These are phyloP conservation scores for Chytriomyces hyalinus DNA, from an alignment of 192 early-diverging fungal species.

Conservation along the genomic window DNA sequence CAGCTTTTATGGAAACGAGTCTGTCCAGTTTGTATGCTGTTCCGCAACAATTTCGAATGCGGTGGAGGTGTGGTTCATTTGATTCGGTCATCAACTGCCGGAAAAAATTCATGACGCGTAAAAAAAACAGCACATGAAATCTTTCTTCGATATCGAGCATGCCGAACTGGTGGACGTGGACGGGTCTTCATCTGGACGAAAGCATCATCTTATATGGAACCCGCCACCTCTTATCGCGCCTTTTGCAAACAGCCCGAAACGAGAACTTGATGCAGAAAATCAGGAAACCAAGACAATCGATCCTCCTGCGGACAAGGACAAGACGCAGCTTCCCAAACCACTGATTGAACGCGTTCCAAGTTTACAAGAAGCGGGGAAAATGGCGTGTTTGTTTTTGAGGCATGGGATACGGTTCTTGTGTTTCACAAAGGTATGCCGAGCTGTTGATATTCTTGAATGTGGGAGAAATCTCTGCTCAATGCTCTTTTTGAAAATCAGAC, in stretches of 20 bases:
- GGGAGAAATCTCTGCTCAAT: background rate
- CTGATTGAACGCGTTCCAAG: conserved; percentile 5
- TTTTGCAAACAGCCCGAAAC: background rate
- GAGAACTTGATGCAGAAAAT: background rate
- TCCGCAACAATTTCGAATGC: conserved; percentile 77
- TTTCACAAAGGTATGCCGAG: conserved; percentile 43
- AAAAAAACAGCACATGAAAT: conserved; percentile 38
- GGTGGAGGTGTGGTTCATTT: conserved; percentile 25
- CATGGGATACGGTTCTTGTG: conserved; percentile 39
- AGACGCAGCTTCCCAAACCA: background rate
- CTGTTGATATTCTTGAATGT: background rate
- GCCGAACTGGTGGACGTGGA: conserved; percentile 34
- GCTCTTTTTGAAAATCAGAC: conserved; percentile 52
- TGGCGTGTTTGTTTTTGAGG: conserved; percentile 18
- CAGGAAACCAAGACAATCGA: background rate
- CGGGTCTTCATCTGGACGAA: conserved; percentile 46
- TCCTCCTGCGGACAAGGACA: background rate
- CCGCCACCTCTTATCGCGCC: conserved; percentile 26
- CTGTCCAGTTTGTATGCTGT: conserved; percentile 67
- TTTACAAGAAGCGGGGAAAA: conserved; percentile 1
- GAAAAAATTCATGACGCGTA: background rate
- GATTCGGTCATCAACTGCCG: background rate
- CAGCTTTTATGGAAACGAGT: conserved; percentile 49
- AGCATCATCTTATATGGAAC: conserved; percentile 52
- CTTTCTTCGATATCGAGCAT: conserved; percentile 46